Percentiles rank a stretch among this genome's conserved stretches.
These are phyloP conservation scores for Eucalyptus tenuipes DNA, from an alignment of 345 rosid genomes.

Conservation along the genomic window DNA sequence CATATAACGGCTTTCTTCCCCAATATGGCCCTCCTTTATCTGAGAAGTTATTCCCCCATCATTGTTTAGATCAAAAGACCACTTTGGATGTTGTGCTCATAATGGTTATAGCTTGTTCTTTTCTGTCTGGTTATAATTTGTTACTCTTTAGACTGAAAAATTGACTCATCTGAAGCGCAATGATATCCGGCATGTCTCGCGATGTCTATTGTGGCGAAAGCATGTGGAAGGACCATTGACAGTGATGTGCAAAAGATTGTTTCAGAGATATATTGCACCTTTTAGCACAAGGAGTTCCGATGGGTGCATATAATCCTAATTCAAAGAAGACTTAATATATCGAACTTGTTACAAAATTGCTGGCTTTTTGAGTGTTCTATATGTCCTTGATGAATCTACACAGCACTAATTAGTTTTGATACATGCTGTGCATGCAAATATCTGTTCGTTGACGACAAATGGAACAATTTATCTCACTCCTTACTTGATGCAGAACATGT, in stretches of 20 bases:
- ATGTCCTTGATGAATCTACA: not conserved
- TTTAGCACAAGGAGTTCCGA: not conserved
- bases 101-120: not conserved
- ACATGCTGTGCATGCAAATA: not conserved
- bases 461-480: not conserved
- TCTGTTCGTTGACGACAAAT: not conserved
- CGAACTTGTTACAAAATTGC: not conserved
- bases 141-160: not conserved
- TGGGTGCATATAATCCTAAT: not conserved
- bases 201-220: not conserved
- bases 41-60: not conserved
- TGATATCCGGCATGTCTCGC: not conserved
- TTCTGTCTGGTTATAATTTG: not conserved
- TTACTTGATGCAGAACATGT: constrained; percentile 39
- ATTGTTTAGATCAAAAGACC: not conserved
- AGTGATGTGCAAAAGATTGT: not conserved
- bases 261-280: not conserved
- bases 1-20: not conserved
- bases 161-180: not conserved
- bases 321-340: not conserved
- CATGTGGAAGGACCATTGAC: not conserved
- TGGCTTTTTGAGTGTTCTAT: not conserved
- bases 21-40: not conserved
- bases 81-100: not conserved
- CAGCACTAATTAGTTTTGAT: not conserved